Evolutionary conservation across 2,329 filamentous ascomycete species (phyloP).

Genomic region (Clonostachys rosea): DNA sequence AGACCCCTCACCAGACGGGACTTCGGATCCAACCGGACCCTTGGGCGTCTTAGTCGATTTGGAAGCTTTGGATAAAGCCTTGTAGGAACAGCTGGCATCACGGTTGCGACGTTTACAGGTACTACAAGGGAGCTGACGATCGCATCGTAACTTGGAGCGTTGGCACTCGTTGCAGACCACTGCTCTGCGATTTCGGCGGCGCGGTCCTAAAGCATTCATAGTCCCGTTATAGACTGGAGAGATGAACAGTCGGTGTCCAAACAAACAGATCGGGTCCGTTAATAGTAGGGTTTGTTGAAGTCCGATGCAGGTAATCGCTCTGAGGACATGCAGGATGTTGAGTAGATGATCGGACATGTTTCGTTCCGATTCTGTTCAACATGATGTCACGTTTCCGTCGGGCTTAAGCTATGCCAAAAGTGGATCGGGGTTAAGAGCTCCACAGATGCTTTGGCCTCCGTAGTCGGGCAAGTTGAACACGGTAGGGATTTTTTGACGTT

Average conservation of each 20-base stretch:
- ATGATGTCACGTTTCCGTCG: not conserved
- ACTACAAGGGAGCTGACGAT: conserved; percentile 7
- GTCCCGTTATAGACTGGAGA: no score
- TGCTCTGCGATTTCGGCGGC: not conserved
- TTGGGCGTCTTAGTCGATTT: no score
- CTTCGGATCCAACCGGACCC: not conserved
- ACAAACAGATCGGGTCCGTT: no score
- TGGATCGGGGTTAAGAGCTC: conserved; percentile 2
- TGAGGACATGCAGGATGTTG: no score
- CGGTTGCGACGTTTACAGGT: conserved; percentile 5
- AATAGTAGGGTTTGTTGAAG: no score
- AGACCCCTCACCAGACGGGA: not conserved
- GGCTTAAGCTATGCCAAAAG: conserved; percentile 1
- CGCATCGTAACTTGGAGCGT: conserved; percentile 8
- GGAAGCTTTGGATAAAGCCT: no score
- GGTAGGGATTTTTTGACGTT: conserved; percentile 1
- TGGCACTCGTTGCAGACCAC: conserved; percentile 7
- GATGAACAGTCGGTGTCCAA: no score
- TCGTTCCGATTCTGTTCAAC: not conserved
- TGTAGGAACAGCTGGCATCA: no score
- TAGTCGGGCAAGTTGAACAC: not conserved
- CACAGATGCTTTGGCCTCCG: not conserved
- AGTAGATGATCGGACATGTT: not conserved
- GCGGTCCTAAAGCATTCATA: no score
- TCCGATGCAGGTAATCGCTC: no score